These are phyloP conservation scores for Globisporangium rhizosaccharum DNA, from an alignment of 352 stramenopile species.

Conservation along the genomic window DNA sequence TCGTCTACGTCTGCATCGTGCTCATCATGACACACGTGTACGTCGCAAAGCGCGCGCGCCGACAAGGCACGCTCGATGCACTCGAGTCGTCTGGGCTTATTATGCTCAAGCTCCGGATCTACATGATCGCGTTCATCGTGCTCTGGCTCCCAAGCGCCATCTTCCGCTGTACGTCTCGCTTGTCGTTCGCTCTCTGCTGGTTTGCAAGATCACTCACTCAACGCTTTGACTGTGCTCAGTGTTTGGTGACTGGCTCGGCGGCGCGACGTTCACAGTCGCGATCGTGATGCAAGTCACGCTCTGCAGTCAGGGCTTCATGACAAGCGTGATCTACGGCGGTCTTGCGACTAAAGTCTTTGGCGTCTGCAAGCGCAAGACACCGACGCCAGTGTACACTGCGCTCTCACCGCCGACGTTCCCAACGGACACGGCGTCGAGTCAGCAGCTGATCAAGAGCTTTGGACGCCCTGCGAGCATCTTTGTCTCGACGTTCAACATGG, in stretches of 20 bases:
- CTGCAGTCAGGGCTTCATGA: slow-evolving; percentile 57
- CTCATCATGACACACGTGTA: slow-evolving; percentile 55
- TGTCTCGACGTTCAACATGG: slow-evolving; percentile 84
- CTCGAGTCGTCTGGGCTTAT: slow-evolving; percentile 61
- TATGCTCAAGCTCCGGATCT: slow-evolving; percentile 57
- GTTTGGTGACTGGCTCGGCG: slow-evolving; percentile 35
- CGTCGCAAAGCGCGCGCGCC: slow-evolving; percentile 31
- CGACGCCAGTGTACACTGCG: slow-evolving; percentile 24
- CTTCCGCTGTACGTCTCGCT: slow-evolving; percentile 43
- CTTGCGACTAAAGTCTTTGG: slow-evolving; percentile 33
- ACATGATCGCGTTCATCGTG: slow-evolving; percentile 66
- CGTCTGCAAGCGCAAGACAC: slow-evolving; percentile 20
- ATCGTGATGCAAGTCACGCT: slow-evolving; percentile 64
- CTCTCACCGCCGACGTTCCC: slow-evolving; percentile 28
- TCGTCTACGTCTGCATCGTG: slow-evolving; percentile 63
- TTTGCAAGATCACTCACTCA: slow-evolving; percentile 1
- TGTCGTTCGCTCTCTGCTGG: not conserved
- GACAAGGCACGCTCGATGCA: slow-evolving; percentile 55
- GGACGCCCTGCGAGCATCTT: slow-evolving; percentile 61
- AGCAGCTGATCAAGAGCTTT: slow-evolving; percentile 25
- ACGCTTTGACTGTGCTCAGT: slow-evolving; percentile 25
- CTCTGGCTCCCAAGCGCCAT: slow-evolving; percentile 59
- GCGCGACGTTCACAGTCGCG: slow-evolving; percentile 40
- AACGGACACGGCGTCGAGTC: slow-evolving; percentile 14
- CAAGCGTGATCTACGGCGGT: slow-evolving; percentile 59